A percentile compares a stretch with the other conserved stretches of the same genome.
These are phyloP conservation scores for Petunia secreta DNA, from an alignment of 257 asterid species.

Conservation along the genomic window DNA sequence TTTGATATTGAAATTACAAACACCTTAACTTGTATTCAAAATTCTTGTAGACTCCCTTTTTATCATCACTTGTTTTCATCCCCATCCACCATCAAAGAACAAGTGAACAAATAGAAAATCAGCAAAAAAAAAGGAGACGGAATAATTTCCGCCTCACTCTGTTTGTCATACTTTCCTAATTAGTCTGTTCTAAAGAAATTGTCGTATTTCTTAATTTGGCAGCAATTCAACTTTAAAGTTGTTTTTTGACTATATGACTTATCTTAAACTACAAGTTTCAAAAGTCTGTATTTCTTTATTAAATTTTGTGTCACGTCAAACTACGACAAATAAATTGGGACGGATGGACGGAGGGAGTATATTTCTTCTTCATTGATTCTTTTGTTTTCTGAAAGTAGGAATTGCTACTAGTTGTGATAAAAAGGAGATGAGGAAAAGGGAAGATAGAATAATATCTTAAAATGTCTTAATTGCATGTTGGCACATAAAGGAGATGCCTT, in stretches of 20 bases:
- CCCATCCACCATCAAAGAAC: neutral
- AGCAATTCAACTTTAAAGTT: too few relatives aligned
- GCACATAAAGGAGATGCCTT: neutral
- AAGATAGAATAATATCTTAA: neutral
- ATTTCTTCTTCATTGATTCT: neutral
- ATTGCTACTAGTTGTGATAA: neutral
- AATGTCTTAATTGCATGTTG: neutral
- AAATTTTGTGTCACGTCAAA: too few relatives aligned
- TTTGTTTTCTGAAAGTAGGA: neutral
- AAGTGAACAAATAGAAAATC: neutral
- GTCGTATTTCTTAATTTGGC: too few relatives aligned
- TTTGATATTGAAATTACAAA: conserved; percentile 16
- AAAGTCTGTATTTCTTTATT: too few relatives aligned
- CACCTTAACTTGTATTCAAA: conserved; percentile 3
- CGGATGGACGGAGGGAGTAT: neutral
- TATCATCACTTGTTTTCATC: neutral
- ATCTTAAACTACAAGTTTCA: too few relatives aligned
- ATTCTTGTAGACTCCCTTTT: conserved; percentile 15
- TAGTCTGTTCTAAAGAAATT: too few relatives aligned
- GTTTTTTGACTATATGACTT: too few relatives aligned
- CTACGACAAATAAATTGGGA: too few relatives aligned
- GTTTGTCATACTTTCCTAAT: too few relatives aligned
- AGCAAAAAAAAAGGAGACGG: neutral
- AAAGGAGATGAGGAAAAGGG: neutral
- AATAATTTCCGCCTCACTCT: neutral